phyloP scores from a whole-genome alignment of 2,329 filamentous ascomycete species.

The Trichocomaceae sp. region DNA sequence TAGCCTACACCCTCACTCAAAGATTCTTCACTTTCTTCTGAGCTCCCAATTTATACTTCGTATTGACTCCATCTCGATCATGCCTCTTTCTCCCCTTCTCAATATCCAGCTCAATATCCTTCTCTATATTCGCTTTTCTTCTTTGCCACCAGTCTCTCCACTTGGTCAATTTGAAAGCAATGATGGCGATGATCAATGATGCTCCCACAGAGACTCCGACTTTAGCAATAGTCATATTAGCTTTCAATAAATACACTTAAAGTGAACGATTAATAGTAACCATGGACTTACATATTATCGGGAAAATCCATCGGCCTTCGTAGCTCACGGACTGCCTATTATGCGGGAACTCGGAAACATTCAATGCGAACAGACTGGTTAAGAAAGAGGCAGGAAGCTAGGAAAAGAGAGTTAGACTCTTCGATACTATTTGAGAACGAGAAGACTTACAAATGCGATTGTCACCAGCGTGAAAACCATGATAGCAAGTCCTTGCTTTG shows the following conservation, averaged over 20 bases:
- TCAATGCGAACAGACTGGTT: slow-evolving; percentile 2
- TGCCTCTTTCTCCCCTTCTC: not conserved
- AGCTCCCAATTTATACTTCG: not conserved
- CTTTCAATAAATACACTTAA: not conserved
- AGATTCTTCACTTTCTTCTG: not conserved
- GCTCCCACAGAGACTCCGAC: not conserved
- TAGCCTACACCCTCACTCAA: not conserved
- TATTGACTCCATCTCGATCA: not conserved
- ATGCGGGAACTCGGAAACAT: not conserved
- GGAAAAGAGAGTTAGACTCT: not conserved
- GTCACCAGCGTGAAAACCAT: not conserved
- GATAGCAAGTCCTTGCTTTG: not conserved
- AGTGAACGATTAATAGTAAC: not conserved
- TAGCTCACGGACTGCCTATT: not conserved
- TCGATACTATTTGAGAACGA: not conserved
- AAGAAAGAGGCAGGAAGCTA: slow-evolving; percentile 1
- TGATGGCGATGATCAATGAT: not conserved
- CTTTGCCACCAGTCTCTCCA: not conserved
- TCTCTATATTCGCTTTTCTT: not conserved
- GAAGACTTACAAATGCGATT: not conserved
- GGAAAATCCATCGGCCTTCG: not conserved
- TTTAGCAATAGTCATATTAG: not conserved
- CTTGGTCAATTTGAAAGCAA: not conserved
- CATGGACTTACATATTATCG: not conserved
- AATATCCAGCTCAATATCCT: not conserved